Evolutionary conservation across 257 asterid species (phyloP), one percentile per base, ranked within the genome.

Genomic region (Henckelia pumila): DNA sequence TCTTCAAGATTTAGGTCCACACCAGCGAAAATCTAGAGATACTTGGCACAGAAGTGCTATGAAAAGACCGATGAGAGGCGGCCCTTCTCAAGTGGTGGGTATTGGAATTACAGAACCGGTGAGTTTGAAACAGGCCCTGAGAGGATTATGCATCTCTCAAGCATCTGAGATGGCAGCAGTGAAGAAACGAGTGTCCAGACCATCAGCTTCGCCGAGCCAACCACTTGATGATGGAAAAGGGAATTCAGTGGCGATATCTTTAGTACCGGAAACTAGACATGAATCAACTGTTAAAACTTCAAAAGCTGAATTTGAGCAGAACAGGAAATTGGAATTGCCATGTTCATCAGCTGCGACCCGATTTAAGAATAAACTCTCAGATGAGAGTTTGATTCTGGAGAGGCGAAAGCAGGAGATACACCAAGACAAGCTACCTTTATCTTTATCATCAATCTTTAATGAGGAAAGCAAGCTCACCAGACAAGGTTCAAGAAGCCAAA

Each of bases 111-210:
- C 97, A 0, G 95, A 89, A 64, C 19, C 93, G 6, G 85, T 71
- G 64, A 88, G 88, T 79, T 78, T 93, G 82, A 93, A 93, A 81
- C 98, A 93, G 83, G 97, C 98, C 14, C 66, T 93, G 59, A 78
- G 98, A 85, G 97, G 98, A 64, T 73, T 90, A 77, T 88, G 96
- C 84, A 88, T 93, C 71, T 88, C 98, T 66, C 98, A 93, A 72
- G 98, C 98, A 56, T 93, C 98, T 0, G 97, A 86, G 77, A 85
- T 90, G 92, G 98, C 98, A 40, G 89, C 97, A 59, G 73, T 84
- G 61, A 93, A 87, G 86, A 92, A 84, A 67, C 80, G 87, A 33
- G 47, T 79, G 61, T 73, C 81, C 6, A 87, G 82, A 74, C 80
- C 78, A 2, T 76, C 90, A 8, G 72, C 82, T 61, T 76, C 84